These are phyloP conservation scores for Soucietia sequanensis DNA, from an alignment of 805 yeast species.

Conservation along the genomic window DNA sequence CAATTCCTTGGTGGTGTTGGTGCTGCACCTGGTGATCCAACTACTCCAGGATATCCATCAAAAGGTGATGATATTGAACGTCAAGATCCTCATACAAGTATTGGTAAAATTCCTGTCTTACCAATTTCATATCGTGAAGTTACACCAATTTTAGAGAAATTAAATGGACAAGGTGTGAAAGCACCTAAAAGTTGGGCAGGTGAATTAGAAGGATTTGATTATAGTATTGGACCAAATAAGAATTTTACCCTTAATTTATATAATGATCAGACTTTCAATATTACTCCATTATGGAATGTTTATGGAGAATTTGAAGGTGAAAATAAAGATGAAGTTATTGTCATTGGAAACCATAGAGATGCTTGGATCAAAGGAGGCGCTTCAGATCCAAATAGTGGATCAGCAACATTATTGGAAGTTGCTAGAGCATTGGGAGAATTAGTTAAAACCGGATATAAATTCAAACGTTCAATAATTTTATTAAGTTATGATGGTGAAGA, in stretches of 20 bases:
- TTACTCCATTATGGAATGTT: slow-evolving; percentile 42
- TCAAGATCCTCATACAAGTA: slow-evolving; percentile 32
- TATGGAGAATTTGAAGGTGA: slow-evolving; percentile 45
- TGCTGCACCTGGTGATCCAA: slow-evolving; percentile 70
- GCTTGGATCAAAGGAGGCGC: slow-evolving; percentile 51
- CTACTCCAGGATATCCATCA: slow-evolving; percentile 72
- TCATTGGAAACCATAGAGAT: slow-evolving; percentile 46
- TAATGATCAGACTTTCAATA: slow-evolving; percentile 39
- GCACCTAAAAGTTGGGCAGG: slow-evolving; percentile 36
- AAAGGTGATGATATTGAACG: slow-evolving; percentile 36
- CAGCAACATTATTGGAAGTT: slow-evolving; percentile 41
- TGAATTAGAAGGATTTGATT: slow-evolving; percentile 39
- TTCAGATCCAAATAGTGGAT: slow-evolving; percentile 46
- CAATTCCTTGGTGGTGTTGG: slow-evolving; percentile 51
- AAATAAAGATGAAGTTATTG: slow-evolving; percentile 35
- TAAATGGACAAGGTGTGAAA: slow-evolving; percentile 38
- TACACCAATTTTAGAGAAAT: slow-evolving; percentile 37
- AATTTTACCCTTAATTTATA: slow-evolving; percentile 38
- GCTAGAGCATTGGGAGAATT: slow-evolving; percentile 43
- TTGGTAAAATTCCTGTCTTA: slow-evolving; percentile 40
- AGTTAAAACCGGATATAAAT: slow-evolving; percentile 34
- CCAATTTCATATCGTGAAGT: slow-evolving; percentile 46
- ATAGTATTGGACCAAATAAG: slow-evolving; percentile 39
- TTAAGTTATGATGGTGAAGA: slow-evolving; percentile 46
- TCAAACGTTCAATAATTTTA: slow-evolving; percentile 38